These are phyloP conservation scores for Lachnellula suecica DNA, from an alignment of 2,329 filamentous ascomycete species.

Conservation along the genomic window DNA sequence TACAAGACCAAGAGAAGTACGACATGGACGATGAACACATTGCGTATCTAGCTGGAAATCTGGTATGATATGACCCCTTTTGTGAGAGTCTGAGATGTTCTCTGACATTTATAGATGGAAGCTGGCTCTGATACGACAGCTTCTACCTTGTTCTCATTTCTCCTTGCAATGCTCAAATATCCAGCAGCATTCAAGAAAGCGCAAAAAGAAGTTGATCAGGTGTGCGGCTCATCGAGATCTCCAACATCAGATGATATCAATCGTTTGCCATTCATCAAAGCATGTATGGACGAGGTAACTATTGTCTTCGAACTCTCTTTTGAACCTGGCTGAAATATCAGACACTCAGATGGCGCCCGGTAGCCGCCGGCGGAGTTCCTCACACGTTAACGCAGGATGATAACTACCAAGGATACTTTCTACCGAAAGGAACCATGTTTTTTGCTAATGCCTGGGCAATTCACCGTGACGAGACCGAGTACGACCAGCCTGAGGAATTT, in stretches of 20 bases:
- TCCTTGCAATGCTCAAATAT: constrained; percentile 31
- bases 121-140: constrained; percentile 39
- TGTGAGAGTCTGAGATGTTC: no score
- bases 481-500: constrained; percentile 61
- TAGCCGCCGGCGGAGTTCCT: constrained; percentile 29
- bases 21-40: constrained; percentile 48
- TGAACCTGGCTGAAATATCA: no score
- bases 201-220: constrained; percentile 38
- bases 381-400: constrained; percentile 40
- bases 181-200: constrained; percentile 43
- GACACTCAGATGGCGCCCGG: constrained; percentile 33
- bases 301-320: no score
- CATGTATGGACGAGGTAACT: no score
- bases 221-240: constrained; percentile 36
- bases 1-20: constrained; percentile 18
- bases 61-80: no score
- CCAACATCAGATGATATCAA: constrained; percentile 35
- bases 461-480: constrained; percentile 55
- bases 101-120: no score
- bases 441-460: constrained; percentile 51
- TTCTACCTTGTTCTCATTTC: constrained; percentile 33
- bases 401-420: constrained; percentile 40
- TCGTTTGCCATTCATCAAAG: constrained; percentile 41
- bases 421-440: constrained; percentile 40
- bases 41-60: no score